These are phyloP conservation scores for Triticum urartu DNA, from an alignment of 176 grass and related monocot species.

Conservation along the genomic window DNA sequence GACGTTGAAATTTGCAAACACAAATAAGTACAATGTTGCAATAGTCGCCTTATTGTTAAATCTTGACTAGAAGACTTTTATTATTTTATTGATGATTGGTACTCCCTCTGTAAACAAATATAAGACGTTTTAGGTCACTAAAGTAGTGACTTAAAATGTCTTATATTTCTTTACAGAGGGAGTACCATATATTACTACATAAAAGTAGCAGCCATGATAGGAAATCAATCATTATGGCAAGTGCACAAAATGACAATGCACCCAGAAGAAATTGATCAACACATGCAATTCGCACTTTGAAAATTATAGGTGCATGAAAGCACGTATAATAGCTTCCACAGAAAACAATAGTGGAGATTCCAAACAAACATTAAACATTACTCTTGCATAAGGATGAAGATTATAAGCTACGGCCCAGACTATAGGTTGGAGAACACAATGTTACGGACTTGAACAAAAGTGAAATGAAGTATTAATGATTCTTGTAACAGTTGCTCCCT, in stretches of 20 bases:
- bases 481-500: background rate
- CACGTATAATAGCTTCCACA: background rate
- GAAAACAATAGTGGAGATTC: background rate
- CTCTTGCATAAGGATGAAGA: background rate
- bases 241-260: background rate
- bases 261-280: conserved; percentile 18
- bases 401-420: background rate
- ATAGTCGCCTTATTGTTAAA: background rate
- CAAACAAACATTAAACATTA: background rate
- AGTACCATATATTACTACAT: background rate
- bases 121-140: too few species aligned
- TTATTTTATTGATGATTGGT: background rate
- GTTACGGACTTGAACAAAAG: background rate
- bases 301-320: conserved; percentile 9
- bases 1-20: conserved; percentile 10
- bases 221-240: background rate
- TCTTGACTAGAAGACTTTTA: conserved; percentile 1
- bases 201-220: background rate
- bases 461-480: background rate
- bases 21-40: background rate
- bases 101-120: too few species aligned
- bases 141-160: too few species aligned
- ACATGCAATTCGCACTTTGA: background rate
- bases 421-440: conserved; percentile 1
- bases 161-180: too few species aligned